phyloP scores from a whole-genome alignment of 1,139 yeast genomes.

The Nakaseomyces uthaithaninus region DNA sequence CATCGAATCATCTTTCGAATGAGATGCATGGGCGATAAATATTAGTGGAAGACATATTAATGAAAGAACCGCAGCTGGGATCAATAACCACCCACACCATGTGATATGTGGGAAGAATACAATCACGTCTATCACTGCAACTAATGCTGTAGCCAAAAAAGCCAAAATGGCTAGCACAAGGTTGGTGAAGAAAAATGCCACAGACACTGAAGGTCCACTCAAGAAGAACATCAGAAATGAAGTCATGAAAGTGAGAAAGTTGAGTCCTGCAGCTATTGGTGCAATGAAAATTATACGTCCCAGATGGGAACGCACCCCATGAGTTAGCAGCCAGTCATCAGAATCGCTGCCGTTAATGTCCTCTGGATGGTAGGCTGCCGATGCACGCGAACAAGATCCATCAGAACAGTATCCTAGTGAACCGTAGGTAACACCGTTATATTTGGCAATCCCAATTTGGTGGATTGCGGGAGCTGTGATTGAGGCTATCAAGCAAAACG shows the following conservation, averaged over 20 bases:
- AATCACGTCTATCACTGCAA: conserved; percentile 47
- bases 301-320: conserved; percentile 53
- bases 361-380: conserved; percentile 43
- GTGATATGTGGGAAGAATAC: conserved; percentile 54
- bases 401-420: conserved; percentile 72
- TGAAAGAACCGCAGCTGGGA: conserved; percentile 55
- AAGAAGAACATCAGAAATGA: conserved; percentile 9
- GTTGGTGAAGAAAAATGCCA: conserved; percentile 31
- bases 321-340: conserved; percentile 42
- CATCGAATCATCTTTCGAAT: conserved; percentile 10
- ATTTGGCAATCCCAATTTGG: conserved; percentile 42
- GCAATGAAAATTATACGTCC: conserved; percentile 69
- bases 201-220: conserved; percentile 33
- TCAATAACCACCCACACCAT: conserved; percentile 64
- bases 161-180: conserved; percentile 37
- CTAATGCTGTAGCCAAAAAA: conserved; percentile 44
- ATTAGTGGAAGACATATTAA: conserved; percentile 40
- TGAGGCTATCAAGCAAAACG: conserved; percentile 45
- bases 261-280: conserved; percentile 75
- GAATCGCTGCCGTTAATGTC: conserved; percentile 28
- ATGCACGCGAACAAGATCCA: conserved; percentile 42
- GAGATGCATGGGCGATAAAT: conserved; percentile 31
- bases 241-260: conserved; percentile 41
- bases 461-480: conserved; percentile 58
- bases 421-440: conserved; percentile 57